A percentile compares a stretch with the other conserved stretches of the same genome.
Conservation (phyloP, 75 land plant species). For the Adiantum capillusveneris region DNA sequence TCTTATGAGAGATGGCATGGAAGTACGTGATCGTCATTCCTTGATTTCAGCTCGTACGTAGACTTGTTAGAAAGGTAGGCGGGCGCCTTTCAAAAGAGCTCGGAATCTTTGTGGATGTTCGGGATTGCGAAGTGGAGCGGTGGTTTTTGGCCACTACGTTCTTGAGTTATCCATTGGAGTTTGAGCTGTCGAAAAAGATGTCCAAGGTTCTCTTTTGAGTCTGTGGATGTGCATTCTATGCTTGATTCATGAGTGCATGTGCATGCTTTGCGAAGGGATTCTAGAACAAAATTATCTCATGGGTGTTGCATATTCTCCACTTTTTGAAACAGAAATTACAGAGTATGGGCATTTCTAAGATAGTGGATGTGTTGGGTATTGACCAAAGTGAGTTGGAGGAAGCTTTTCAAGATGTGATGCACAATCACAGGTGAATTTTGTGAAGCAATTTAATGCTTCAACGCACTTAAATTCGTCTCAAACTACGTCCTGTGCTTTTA, state of each 20-base stretch:
- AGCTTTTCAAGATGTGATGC: constrained; percentile 7
- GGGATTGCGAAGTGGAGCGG: constrained; percentile 27
- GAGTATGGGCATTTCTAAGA: constrained; percentile 9
- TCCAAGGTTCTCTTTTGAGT: constrained; percentile 14
- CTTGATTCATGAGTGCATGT: no score
- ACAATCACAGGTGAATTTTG: not conserved
- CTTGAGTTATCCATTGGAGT: constrained; percentile 8
- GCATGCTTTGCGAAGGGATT: no score
- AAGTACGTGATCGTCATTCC: no score
- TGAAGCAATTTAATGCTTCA: no score
- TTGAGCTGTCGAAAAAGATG: constrained; percentile 16
- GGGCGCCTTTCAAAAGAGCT: constrained; percentile 25
- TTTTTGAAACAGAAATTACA: constrained; percentile 13
- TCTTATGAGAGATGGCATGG: no score
- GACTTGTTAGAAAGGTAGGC: constrained; percentile 21
- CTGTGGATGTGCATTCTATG: not conserved
- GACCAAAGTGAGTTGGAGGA: constrained; percentile 21
- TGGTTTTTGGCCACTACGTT: constrained; percentile 29
- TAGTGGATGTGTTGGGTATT: constrained; percentile 7
- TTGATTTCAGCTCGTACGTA: constrained; percentile 15
- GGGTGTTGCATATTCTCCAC: not conserved
- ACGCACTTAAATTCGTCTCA: no score
- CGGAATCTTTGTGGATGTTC: constrained; percentile 21
- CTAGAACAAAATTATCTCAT: not conserved
- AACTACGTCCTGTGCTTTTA: no score